These are phyloP conservation scores for Elymus sibiricus DNA, from an alignment of 176 grass and related monocot genomes.

Conservation along the genomic window DNA sequence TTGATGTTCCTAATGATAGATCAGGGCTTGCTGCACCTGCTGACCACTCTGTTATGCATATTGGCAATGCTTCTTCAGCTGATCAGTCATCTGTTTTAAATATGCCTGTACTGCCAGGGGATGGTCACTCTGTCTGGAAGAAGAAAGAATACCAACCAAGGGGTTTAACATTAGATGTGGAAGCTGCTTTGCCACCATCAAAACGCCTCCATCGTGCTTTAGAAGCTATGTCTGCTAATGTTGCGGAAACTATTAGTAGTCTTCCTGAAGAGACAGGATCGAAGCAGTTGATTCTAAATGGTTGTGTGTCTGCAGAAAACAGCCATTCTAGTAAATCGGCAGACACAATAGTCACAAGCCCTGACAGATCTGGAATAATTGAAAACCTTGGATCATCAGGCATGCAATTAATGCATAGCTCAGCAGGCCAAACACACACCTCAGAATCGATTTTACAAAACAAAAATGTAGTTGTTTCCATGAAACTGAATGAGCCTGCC, in stretches of 20 bases:
- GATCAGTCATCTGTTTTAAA: conserved; percentile 23
- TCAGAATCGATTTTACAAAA: conserved; percentile 30
- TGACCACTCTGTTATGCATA: conserved; percentile 24
- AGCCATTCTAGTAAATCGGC: conserved; percentile 24
- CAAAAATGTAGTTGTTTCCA: conserved; percentile 16
- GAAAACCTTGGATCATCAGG: conserved; percentile 9
- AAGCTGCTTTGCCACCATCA: conserved; percentile 98
- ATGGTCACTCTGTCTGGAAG: conserved; percentile 50
- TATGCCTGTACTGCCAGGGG: conserved; percentile 27
- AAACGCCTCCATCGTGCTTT: conserved; percentile 98
- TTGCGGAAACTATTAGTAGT: conserved; percentile 55
- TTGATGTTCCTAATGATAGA: conserved; percentile 32
- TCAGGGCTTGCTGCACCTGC: conserved; percentile 3
- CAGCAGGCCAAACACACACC: conserved; percentile 9
- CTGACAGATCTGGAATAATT: conserved; percentile 29
- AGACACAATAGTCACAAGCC: conserved; percentile 16
- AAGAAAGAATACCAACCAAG: conserved; percentile 55
- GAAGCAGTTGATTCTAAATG: conserved; percentile 39
- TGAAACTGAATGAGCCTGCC: conserved; percentile 18
- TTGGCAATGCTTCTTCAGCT: conserved; percentile 25
- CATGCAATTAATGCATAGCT: conserved; percentile 25
- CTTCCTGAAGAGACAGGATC: conserved; percentile 30
- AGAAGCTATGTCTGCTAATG: conserved; percentile 98
- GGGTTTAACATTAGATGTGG: conserved; percentile 66
- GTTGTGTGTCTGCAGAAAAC: conserved; percentile 14